Conservation (phyloP, 805 yeast species). For the Lachancea meyersii region DNA sequence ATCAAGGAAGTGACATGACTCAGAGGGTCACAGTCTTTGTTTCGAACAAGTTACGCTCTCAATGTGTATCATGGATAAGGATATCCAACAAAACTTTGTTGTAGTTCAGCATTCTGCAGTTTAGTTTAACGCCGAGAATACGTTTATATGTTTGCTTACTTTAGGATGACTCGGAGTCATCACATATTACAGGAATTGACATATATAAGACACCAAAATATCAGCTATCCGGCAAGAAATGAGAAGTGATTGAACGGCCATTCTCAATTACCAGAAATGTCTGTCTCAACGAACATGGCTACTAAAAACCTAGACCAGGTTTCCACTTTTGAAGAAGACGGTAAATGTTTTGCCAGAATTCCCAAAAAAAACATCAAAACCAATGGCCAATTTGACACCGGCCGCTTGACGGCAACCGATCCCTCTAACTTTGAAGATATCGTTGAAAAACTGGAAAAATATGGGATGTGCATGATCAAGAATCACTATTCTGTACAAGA, state of each 20-base stretch:
- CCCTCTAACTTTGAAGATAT: conserved; percentile 6
- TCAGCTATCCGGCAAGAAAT: too few species aligned
- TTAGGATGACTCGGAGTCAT: background rate
- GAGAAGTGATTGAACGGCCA: background rate
- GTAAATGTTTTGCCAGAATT: conserved; percentile 10
- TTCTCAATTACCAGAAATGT: background rate
- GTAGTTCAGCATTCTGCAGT: background rate
- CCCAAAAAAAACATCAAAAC: conserved; percentile 4
- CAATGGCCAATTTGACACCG: background rate
- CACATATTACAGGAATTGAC: background rate
- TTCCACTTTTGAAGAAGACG: conserved; percentile 10
- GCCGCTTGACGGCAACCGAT: conserved; percentile 8
- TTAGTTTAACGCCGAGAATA: background rate
- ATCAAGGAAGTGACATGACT: background rate
- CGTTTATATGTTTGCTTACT: background rate
- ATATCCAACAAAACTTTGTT: background rate
- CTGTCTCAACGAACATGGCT: conserved; percentile 1
- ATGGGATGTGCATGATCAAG: conserved; percentile 25
- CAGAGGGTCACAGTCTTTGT: background rate
- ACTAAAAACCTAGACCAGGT: conserved; percentile 9
- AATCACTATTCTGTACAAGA: conserved; percentile 14
- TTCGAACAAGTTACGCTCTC: too few species aligned
- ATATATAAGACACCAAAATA: background rate
- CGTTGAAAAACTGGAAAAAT: conserved; percentile 17
- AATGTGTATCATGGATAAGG: background rate